Evolutionary conservation across 139 green algal species (phyloP), one percentile per base, ranked within the genome.

Genomic region (Chlamydomonas incerta): DNA sequence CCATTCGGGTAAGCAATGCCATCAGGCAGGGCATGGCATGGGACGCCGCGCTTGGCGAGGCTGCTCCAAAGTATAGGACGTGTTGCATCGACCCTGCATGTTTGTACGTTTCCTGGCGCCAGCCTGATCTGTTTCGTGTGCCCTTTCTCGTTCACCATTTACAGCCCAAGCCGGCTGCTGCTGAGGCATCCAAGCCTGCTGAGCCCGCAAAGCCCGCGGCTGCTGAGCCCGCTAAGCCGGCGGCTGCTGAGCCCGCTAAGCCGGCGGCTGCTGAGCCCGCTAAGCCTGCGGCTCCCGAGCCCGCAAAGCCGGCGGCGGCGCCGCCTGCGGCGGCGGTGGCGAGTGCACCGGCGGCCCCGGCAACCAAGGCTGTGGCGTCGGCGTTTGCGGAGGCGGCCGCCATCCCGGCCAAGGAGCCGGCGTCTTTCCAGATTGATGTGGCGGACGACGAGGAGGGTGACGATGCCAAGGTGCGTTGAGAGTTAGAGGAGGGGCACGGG

Each of bases 341-440:
- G 0, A 11, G 52, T 0, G 17, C 34, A 31, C 5, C 37, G 8
- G 70, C 70, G 23, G 13, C 37, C 1, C 24, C 37, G 41, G 37
- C 70, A 23, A 1, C 70, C 11, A 9, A 18, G 11, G 41, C 70
- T 55, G 29, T 80, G 37, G 28, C 63, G 52, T 52, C 72, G 29
- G 9, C 55, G 15, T 57, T 34, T 33, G 68, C 58, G n/a, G 34
- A 74, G 47, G 29, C 81, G 14, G 81, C 66, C 17, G 3, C 29
- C 34, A 26, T 66, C 50, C 26, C 81, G 35, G 81, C 52, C 57
- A 70, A 60, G 67, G 67, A 66, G 50, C 82, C 71, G 0, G 55
- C 66, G 24, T 85, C 80, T 1, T 76, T 85, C 33, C 66, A 83
- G 29, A 83, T 83, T 18, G 77, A 83, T 52, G 77, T 72, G n/a